Percentiles rank a stretch among this genome's conserved stretches.
These are phyloP conservation scores for Gentiana dahurica DNA, from an alignment of 257 asterid species.

Conservation along the genomic window DNA sequence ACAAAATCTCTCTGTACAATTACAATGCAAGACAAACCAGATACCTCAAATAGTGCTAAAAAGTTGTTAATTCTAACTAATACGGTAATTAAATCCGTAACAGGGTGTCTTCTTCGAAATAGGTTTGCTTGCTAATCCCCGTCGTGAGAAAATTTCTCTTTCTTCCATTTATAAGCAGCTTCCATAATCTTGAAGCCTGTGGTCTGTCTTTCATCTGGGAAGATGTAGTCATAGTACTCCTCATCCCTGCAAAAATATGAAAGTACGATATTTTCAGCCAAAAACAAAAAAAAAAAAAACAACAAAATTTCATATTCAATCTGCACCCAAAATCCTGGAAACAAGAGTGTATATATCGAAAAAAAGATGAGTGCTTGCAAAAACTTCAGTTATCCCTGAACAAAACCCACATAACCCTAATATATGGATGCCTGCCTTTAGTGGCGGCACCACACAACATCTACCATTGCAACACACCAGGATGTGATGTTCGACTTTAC, in stretches of 20 bases:
- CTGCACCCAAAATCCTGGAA: too few relatives aligned
- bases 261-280: constrained; percentile 12
- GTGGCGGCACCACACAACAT: too few relatives aligned
- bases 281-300: neutral
- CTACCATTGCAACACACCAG: too few relatives aligned
- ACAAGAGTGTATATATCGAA: too few relatives aligned
- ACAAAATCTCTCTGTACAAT: neutral
- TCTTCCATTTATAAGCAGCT: constrained; percentile 94
- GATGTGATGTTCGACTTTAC: too few relatives aligned
- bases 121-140: constrained; percentile 30
- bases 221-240: constrained; percentile 79
- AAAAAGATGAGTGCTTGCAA: too few relatives aligned
- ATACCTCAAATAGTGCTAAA: neutral
- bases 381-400: too few relatives aligned
- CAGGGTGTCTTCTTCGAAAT: neutral
- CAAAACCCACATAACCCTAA: too few relatives aligned
- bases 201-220: constrained; percentile 81
- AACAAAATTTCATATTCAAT: too few relatives aligned
- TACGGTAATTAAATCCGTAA: neutral
- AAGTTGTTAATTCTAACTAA: constrained; percentile 3
- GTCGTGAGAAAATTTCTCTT: constrained; percentile 42
- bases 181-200: constrained; percentile 70
- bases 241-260: constrained; percentile 44
- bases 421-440: too few relatives aligned
- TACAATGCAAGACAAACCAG: neutral